Base-by-base conservation (phyloP, 2,329 filamentous ascomycete genomes). In the Apiospora marii region DNA sequence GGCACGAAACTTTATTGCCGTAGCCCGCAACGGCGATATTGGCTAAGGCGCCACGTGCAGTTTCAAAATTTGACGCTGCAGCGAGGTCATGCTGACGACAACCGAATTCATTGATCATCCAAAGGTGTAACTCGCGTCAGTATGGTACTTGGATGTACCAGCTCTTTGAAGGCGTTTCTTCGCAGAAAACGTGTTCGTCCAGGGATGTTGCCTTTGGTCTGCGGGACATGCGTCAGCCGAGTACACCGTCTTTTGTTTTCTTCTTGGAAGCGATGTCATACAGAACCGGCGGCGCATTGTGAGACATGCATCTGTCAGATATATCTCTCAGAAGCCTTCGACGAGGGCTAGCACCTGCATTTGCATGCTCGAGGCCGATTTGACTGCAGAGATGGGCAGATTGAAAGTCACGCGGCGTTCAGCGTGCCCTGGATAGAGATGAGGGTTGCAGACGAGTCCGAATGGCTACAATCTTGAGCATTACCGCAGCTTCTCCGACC, bases 61-160 rank as follows among this genome's bases (percentile, higher is more conserved):
- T 70, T 70, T 70, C 68, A 70, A 70, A 27, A 34, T 58, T 58
- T 53, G 48, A 68, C 24, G 67, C 67, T 24, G 58, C 58, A 41
- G 58, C 30, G 58, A 37, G n/a, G 58, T 64, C 58, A 64, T 64
- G 58, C 58, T 41, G 58, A 64, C 58, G 34, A 64, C 22, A 64
- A 41, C 58, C 34, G 19, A 64, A 41, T 64, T n/a, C 58, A 64
- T 64, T 34, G 58, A 64, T 64, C 58, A 64, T 64, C 58, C 58
- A 64, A 64, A 64, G 58, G 34, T 64, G 58, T 22, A 64, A 64
- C 58, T 64, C 58, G 58, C 58, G 58, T 64, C 58, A 64, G 34
- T 64, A 41, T n/a, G 19, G 58, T 64, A 64, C 58, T 41, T 41
- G 34, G 19, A 37, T 41, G 58, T 41, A 41, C 58, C 1, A 34